A percentile compares a stretch with the other conserved stretches of the same genome.
Evolutionary conservation across 2,329 filamentous ascomycete genomes (phyloP).

Genomic region (Colletotrichum simmondsii): DNA sequence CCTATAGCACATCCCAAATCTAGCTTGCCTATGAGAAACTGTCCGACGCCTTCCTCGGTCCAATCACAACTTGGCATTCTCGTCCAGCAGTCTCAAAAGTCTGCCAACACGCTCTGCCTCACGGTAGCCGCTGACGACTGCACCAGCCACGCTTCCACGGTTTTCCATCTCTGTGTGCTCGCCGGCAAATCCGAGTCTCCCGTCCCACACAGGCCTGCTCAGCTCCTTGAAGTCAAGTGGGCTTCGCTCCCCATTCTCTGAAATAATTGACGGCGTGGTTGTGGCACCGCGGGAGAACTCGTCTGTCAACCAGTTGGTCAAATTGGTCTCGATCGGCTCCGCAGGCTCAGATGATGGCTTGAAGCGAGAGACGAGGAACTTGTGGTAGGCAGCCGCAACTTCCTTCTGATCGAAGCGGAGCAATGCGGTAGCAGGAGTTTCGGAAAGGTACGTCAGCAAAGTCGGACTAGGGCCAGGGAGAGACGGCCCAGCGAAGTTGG

Average conservation of each 20-base stretch:
- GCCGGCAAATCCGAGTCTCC: conserved; percentile 27
- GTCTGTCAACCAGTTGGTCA: conserved; percentile 33
- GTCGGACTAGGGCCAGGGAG: conserved; percentile 27
- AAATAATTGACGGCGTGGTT: conserved; percentile 28
- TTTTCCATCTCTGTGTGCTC: conserved; percentile 34
- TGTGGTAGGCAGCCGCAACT: conserved; percentile 24
- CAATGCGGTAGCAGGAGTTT: conserved; percentile 26
- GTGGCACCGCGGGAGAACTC: conserved; percentile 31
- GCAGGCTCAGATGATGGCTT: conserved; percentile 22
- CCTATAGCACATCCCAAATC: conserved; percentile 10
- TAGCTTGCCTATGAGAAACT: conserved; percentile 21
- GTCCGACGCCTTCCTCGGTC: not conserved
- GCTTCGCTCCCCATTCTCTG: conserved; percentile 27
- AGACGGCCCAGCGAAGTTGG: conserved; percentile 27
- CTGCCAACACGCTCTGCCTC: conserved; percentile 30
- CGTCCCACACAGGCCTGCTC: conserved; percentile 27
- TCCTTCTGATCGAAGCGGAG: conserved; percentile 25
- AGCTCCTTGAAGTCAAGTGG: conserved; percentile 32
- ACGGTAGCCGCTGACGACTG: conserved; percentile 29
- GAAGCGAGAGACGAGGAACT: conserved; percentile 29
- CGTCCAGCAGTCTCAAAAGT: conserved; percentile 24
- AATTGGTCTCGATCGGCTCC: conserved; percentile 17
- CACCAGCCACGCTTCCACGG: conserved; percentile 31
- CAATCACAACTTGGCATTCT: conserved; percentile 20
- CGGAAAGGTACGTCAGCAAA: conserved; percentile 29